Conservation (phyloP, 257 asterid genomes). For the Eucommia ulmoides region DNA sequence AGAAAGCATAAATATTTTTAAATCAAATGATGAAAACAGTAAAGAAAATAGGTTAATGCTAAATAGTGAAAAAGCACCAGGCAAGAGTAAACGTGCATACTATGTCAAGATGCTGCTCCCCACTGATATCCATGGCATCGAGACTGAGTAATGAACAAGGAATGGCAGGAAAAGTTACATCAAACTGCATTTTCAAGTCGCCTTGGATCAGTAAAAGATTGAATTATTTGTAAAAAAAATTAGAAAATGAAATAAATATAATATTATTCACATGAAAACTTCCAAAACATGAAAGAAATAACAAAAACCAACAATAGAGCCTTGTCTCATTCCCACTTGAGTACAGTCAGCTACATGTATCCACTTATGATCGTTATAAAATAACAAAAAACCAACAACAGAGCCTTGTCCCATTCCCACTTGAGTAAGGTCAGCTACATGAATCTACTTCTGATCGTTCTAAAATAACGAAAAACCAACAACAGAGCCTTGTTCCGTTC, state of each 20-base stretch:
- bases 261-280: neutral
- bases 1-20: slow-evolving; percentile 5
- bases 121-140: slow-evolving; percentile 98
- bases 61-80: slow-evolving; percentile 8
- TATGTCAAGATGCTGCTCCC: slow-evolving; percentile 89
- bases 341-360: neutral
- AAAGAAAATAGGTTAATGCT: slow-evolving; percentile 6
- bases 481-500: no score
- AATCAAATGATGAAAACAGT: slow-evolving; percentile 2
- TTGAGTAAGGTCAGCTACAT: no score
- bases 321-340: neutral
- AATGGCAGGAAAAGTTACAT: slow-evolving; percentile 72
- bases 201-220: neutral
- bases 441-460: no score
- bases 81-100: slow-evolving; percentile 33
- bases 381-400: neutral
- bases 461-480: no score
- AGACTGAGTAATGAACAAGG: slow-evolving; percentile 89
- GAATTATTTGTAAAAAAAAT: neutral
- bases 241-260: neutral
- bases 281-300: no score
- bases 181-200: slow-evolving; percentile 50
- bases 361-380: neutral
- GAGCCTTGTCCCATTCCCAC: neutral
- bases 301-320: no score